These are phyloP conservation scores for Colletotrichum scovillei DNA, from an alignment of 2,329 filamentous ascomycete genomes.

Conservation along the genomic window DNA sequence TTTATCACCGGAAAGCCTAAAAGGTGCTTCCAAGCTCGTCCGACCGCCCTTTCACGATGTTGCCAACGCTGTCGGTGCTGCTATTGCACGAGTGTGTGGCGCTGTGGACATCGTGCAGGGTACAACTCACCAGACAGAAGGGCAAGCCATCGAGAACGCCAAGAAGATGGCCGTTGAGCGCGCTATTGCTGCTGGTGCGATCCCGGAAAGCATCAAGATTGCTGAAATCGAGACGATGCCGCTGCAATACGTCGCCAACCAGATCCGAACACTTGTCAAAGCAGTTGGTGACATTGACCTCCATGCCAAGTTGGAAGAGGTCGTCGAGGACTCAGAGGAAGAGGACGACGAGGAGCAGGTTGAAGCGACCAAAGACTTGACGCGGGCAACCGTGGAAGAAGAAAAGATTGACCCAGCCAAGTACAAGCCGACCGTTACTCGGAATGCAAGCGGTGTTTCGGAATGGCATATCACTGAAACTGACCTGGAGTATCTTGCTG, in stretches of 20 bases:
- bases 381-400: slow-evolving; percentile 53
- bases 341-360: slow-evolving; percentile 56
- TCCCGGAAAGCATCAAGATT: slow-evolving; percentile 47
- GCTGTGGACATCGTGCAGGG: slow-evolving; percentile 53
- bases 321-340: slow-evolving; percentile 50
- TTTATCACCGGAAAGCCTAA: slow-evolving; percentile 65
- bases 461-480: slow-evolving; percentile 58
- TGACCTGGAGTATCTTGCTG: slow-evolving; percentile 57
- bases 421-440: slow-evolving; percentile 12
- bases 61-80: slow-evolving; percentile 74
- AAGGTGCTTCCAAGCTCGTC: slow-evolving; percentile 66
- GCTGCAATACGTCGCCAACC: slow-evolving; percentile 45
- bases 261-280: slow-evolving; percentile 50
- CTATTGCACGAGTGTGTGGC: slow-evolving; percentile 69
- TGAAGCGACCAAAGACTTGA: slow-evolving; percentile 47
- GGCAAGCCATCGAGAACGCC: slow-evolving; percentile 38
- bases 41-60: slow-evolving; percentile 68
- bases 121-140: slow-evolving; percentile 37
- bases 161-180: slow-evolving; percentile 37
- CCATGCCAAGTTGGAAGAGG: slow-evolving; percentile 48
- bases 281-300: slow-evolving; percentile 54
- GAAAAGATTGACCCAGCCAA: slow-evolving; percentile 52
- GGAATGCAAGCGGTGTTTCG: slow-evolving; percentile 28
- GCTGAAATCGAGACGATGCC: slow-evolving; percentile 55
- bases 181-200: slow-evolving; percentile 35